phyloP scores from a whole-genome alignment of 345 rosid species.

The Raphanus raphanistrum region DNA sequence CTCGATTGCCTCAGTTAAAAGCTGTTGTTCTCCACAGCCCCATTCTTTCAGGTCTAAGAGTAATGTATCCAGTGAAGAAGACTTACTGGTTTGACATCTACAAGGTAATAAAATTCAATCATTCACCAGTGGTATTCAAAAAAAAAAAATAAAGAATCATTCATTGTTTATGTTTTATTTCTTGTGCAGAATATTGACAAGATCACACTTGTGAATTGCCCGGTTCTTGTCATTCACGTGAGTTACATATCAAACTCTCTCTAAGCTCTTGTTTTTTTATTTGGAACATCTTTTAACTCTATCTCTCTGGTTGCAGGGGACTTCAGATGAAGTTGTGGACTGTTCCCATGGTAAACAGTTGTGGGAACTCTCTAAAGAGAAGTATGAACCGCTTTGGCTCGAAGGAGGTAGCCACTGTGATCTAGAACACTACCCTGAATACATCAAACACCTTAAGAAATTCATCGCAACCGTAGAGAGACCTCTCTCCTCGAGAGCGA shows the following conservation, averaged over 20 bases:
- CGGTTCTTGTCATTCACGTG: slow-evolving; percentile 93
- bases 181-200: slow-evolving; percentile 89
- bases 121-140: neutral
- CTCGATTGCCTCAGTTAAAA: slow-evolving; percentile 70
- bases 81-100: slow-evolving; percentile 97
- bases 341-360: slow-evolving; percentile 94
- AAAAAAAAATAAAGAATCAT: neutral
- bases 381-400: slow-evolving; percentile 93
- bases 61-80: slow-evolving; percentile 96
- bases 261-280: neutral
- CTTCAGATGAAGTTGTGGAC: slow-evolving; percentile 95
- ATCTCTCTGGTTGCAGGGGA: slow-evolving; percentile 58
- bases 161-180: slow-evolving; percentile 15
- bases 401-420: slow-evolving; percentile 94
- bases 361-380: slow-evolving; percentile 88
- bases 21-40: slow-evolving; percentile 97
- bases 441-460: slow-evolving; percentile 89
- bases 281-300: neutral
- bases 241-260: slow-evolving; percentile 37
- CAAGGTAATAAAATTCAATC: slow-evolving; percentile 54
- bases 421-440: slow-evolving; percentile 81
- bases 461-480: slow-evolving; percentile 83
- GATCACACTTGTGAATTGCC: slow-evolving; percentile 87
- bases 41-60: slow-evolving; percentile 92
- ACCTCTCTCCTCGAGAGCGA: slow-evolving; percentile 53